Base-by-base conservation (phyloP, 78 protist species). In the Cavenderia fasciculata region DNA sequence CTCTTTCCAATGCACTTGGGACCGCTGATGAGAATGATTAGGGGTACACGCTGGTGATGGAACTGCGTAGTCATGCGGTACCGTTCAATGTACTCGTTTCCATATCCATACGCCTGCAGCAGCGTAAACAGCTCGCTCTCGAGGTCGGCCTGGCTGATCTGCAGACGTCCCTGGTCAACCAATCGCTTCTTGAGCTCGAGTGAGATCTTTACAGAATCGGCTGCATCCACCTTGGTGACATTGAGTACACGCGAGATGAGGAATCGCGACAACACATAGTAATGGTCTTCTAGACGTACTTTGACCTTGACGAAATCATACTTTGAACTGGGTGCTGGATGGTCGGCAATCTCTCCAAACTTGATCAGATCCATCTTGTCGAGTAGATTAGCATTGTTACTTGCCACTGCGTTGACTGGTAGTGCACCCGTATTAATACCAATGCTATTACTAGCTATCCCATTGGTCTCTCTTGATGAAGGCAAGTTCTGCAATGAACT, bases 221-320 rank as follows among this genome's bases (percentile, higher is more conserved):
- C 90, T 2, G 90, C 90, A 82, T 82, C 90, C 16, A 82, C 90
- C 49, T 82, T 49, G 4, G 90, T 82, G 8, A 82, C 90, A 56
- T 82, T 82, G 59, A 82, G 61, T 43, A 82, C 90, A 27, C 90
- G n/a, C 25, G 69, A 52, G 25, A 82, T 82, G 14, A 82, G 46
- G 59, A 82, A 82, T 38, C 90, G 54, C 0, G 90, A 82, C 19
- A 82, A 36, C n/a, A 82, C 90, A 68, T 82, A 82, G 59, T 82
- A 82, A 56, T 82, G 90, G 44, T 82, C 73, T 21, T 82, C 90
- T 14, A 82, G 36, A 18, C 66, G 18, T 1, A 82, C 90, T 56
- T 82, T 82, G 40, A 82, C 90, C 27, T 82, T 82, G 43, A 82
- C 90, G 38, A 82, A 82, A 68, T 82, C 90, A 43, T 82, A 82